Percentiles rank a stretch among this genome's conserved stretches.
phyloP scores from a whole-genome alignment of 106 monocot genomes.

The Dendrobium officinale region DNA sequence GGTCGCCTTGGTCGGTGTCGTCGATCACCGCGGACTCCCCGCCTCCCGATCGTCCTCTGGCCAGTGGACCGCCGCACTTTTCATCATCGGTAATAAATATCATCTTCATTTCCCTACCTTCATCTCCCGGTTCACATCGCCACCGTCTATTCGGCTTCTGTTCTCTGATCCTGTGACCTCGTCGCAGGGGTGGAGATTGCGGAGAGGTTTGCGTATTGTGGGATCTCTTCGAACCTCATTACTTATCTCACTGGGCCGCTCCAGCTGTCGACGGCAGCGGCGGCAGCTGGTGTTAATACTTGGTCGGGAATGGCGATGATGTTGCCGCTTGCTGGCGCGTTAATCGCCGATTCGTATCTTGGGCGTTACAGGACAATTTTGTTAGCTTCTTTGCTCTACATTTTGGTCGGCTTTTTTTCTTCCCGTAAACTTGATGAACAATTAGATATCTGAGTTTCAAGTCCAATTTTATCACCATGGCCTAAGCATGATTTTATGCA shows the following conservation, averaged over 20 bases:
- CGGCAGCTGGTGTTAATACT: conserved; percentile 36
- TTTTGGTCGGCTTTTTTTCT: conserved; percentile 20
- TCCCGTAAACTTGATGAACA: too few species aligned
- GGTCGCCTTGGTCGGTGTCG: conserved; percentile 5
- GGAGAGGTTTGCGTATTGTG: conserved; percentile 45
- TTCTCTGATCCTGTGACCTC: background rate
- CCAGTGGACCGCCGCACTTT: conserved; percentile 31
- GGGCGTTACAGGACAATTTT: conserved; percentile 46
- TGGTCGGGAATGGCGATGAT: conserved; percentile 36
- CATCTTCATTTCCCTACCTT: background rate
- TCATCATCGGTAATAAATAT: conserved; percentile 31
- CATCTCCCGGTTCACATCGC: background rate
- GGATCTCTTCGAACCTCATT: conserved; percentile 45
- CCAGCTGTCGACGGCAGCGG: conserved; percentile 32
- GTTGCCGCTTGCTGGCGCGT: conserved; percentile 43
- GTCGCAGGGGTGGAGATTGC: conserved; percentile 44
- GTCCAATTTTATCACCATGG: too few species aligned
- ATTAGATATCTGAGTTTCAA: too few species aligned
- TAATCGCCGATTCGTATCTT: conserved; percentile 45
- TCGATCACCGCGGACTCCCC: conserved; percentile 29
- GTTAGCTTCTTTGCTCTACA: conserved; percentile 32
- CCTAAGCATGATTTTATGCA: too few species aligned
- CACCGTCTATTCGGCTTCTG: too few species aligned
- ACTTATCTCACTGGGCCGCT: conserved; percentile 54
- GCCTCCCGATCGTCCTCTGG: conserved; percentile 21